Percentiles rank a stretch among this genome's conserved stretches.
phyloP scores from a whole-genome alignment of 495 filamentous ascomycete genomes.

The Lasiosphaeris hirsuta region DNA sequence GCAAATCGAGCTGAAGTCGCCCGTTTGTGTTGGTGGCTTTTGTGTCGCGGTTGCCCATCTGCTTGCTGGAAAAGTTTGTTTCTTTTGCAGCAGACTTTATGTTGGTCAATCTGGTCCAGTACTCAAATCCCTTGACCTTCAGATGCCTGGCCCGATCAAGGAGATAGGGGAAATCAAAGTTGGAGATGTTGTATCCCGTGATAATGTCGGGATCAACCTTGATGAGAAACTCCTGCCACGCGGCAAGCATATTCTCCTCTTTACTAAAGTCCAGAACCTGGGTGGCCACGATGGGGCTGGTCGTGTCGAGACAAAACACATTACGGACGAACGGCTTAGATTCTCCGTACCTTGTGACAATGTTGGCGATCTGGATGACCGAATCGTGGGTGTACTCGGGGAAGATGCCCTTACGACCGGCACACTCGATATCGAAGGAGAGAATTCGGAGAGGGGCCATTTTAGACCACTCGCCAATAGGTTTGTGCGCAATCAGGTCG shows the following conservation, averaged over 20 bases:
- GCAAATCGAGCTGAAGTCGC: slow-evolving; percentile 85
- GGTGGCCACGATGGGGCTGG: slow-evolving; percentile 90
- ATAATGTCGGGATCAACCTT: slow-evolving; percentile 96
- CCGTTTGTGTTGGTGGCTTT: slow-evolving; percentile 93
- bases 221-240: slow-evolving; percentile 85
- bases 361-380: slow-evolving; percentile 97
- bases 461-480: slow-evolving; percentile 96
- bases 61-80: slow-evolving; percentile 91
- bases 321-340: slow-evolving; percentile 94
- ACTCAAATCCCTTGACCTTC: slow-evolving; percentile 71
- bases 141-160: slow-evolving; percentile 84
- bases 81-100: slow-evolving; percentile 65
- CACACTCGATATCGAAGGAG: slow-evolving; percentile 98
- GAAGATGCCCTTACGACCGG: slow-evolving; percentile 95
- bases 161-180: slow-evolving; percentile 98
- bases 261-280: slow-evolving; percentile 78
- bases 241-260: slow-evolving; percentile 82
- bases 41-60: slow-evolving; percentile 96
- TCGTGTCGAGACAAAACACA: slow-evolving; percentile 89
- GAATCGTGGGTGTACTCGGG: slow-evolving; percentile 87
- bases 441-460: slow-evolving; percentile 93
- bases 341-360: slow-evolving; percentile 95
- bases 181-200: slow-evolving; percentile 97
- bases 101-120: slow-evolving; percentile 66
- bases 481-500: slow-evolving; percentile 80